Base-by-base conservation (phyloP, 495 filamentous ascomycete species). In the Trichoderma reesei region DNA sequence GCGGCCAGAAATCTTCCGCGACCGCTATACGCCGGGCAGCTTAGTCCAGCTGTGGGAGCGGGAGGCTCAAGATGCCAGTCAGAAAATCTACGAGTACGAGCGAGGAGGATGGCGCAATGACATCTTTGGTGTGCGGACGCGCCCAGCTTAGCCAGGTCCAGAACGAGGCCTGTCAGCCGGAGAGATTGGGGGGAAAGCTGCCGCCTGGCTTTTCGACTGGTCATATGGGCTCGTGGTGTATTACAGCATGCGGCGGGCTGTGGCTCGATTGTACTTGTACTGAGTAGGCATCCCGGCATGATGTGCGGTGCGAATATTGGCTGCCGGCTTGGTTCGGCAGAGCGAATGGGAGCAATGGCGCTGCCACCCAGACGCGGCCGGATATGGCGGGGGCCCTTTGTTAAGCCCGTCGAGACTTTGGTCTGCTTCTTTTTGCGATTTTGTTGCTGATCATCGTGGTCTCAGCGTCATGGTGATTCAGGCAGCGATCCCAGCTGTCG, bases 11-110 rank as follows among this genome's bases (percentile, higher is more conserved):
- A 80, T 93, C 6, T 98, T 96, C 74, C 83, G 85, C 68, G 91
- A 88, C 2, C 79, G 90, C 5, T 96, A 96, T 78, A 85, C 93
- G 6, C 93, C 93, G 0, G 92, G 90, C 0, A 95, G 90, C 72
- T 74, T 96, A 10, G 88, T 93, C 41, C 91, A 90, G 77, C 71
- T 92, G 31, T 96, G 91, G 90, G 82, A 91, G 64, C 89, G 92
- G 46, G 87, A 95, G 72, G 90, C 86, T 0, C 74, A 74, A 38
- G 76, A 80, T 65, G 92, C 90, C 3, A 74, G 72, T 1, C 85
- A 89, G 71, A 75, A 81, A 42, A 80, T 89, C 41, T 72, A 77
- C n/a, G 72, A 79, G 66, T 75, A 78, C 46, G 83, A 88, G 48
- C 83, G 86, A 36, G 87, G 86, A 60, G 89, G 89, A 0, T 96